Evolutionary conservation across 495 filamentous ascomycete genomes (phyloP), one percentile per base, ranked within the genome.

Genomic region (Neurospora sp.): DNA sequence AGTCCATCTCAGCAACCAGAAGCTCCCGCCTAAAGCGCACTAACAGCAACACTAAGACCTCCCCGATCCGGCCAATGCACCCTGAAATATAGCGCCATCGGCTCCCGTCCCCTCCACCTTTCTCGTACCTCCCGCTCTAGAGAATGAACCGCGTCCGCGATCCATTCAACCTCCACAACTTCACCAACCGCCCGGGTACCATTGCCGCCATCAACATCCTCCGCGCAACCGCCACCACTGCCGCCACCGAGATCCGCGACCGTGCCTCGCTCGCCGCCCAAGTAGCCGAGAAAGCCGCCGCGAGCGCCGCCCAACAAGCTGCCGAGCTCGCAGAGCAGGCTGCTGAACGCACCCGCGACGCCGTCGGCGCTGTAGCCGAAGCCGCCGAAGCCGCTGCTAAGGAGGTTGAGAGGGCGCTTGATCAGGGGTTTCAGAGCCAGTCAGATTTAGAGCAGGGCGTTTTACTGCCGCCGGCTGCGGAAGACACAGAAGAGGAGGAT

Each of bases 131-230:
- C n/a, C n/a, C n/a, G n/a, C 27, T 31, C 1, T 31, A 31, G 3
- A 4, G 31, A 78, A 88, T 88, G 86, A 88, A 86, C 80, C 54
- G 54, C 54, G 80, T 84, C 77, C 84, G 84, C 73, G 85, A 87
- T 75, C 85, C 85, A 46, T 88, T 88, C 79, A 82, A 85, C 75
- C 79, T 86, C 75, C 83, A 83, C 78, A 80, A 82, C 78, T 16
- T 39, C 23, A 72, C 46, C 18, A 74, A 60, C 72, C 42, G 70
- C 18, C 54, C 54, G 2, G 54, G 54, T 62, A 62, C 54, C 54
- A 72, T 83, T 72, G 79, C 83, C 23, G 84, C 85, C 69, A 81
- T 84, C 71, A 80, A 81, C 35, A 81, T 88, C 74, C 78, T 88
- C 66, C 82, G 80, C 77, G 82, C 72, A 39, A 82, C 79, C 70